Evolutionary conservation across 2,329 filamentous ascomycete genomes (phyloP), one percentile per base, ranked within the genome.

Genomic region (Aureobasidium sp.): DNA sequence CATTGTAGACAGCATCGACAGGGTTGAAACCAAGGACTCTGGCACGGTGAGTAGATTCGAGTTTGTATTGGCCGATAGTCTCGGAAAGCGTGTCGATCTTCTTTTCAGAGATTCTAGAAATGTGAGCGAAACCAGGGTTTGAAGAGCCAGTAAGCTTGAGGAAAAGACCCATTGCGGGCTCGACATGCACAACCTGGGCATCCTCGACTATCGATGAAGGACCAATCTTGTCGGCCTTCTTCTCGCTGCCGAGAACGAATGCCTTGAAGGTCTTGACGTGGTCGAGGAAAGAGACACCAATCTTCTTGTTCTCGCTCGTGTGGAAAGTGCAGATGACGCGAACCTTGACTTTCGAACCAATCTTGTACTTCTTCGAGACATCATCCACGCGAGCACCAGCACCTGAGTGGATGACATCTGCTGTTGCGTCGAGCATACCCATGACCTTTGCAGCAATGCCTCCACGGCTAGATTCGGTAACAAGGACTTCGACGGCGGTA

Each of bases 361-460:
- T 80, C 72, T 94, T 92, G 79, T 89, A 93, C 71, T 88, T 88
- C 51, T 87, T 84, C 50, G 86, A 85, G 45, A 96, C 76, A 66
- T 94, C 86, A 48, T 84, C 81, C 30, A 85, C 85, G 61, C 84
- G 82, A 14, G 65, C 61, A 3, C 86, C 89, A 55, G 84, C 83
- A 39, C 91, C 91, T 14, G 91, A 96, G 74, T 99, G 94, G 47
- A 97, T 84, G 39, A 93, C 73, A 73, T 99, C 94, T 21, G 93
- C 91, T 1, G 91, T 97, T 11, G 90, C 89, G 75, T 97, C 90
- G 29, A 99, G 77, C 71, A 92, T 85, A 16, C 94, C 95, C 82
- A 99, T 89, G 48, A 97, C 84, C 74, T 97, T 97, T 68, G 94
- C 94, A 51, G 83, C 79, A 63, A 99, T 76, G n/a, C 94, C 94